Conservation (phyloP, 306 rosid species). For the Clitoria ternatea region DNA sequence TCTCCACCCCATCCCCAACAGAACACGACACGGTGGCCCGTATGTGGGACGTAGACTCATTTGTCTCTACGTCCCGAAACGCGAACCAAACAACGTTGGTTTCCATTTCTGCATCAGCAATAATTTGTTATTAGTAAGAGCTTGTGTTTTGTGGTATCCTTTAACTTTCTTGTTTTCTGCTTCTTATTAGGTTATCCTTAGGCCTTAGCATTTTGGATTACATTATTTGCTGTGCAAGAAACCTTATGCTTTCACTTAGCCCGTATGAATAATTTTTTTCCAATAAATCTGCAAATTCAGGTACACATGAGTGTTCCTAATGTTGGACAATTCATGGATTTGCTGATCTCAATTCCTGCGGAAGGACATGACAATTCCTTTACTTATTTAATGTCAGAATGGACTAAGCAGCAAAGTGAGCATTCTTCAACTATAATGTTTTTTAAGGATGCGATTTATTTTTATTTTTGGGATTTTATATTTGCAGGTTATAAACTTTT, state of each 20-base stretch:
- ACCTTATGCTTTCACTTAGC: not conserved
- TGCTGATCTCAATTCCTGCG: slow-evolving; percentile 69
- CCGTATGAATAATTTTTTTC: not conserved
- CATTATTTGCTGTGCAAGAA: slow-evolving; percentile 18
- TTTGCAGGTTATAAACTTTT: not conserved
- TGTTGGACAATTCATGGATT: slow-evolving; percentile 80
- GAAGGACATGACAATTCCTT: slow-evolving; percentile 71
- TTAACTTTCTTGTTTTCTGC: not conserved
- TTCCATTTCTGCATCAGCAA: not conserved
- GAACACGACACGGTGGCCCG: no score
- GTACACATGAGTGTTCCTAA: slow-evolving; percentile 89
- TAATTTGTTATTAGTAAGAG: not conserved
- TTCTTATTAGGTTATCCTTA: not conserved
- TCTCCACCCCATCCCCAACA: no score
- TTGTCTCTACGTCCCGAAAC: no score
- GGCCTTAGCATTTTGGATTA: not conserved
- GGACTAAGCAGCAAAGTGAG: slow-evolving; percentile 91
- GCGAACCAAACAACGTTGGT: no score
- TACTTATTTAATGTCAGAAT: slow-evolving; percentile 81
- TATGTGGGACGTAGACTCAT: no score
- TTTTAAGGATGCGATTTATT: not conserved
- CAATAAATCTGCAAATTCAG: slow-evolving; percentile 38
- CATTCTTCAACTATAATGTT: slow-evolving; percentile 23
- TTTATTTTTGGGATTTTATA: not conserved
- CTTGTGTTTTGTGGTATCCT: not conserved